Base-by-base conservation (phyloP, 306 rosid species). In the Mucuna pruriens region DNA sequence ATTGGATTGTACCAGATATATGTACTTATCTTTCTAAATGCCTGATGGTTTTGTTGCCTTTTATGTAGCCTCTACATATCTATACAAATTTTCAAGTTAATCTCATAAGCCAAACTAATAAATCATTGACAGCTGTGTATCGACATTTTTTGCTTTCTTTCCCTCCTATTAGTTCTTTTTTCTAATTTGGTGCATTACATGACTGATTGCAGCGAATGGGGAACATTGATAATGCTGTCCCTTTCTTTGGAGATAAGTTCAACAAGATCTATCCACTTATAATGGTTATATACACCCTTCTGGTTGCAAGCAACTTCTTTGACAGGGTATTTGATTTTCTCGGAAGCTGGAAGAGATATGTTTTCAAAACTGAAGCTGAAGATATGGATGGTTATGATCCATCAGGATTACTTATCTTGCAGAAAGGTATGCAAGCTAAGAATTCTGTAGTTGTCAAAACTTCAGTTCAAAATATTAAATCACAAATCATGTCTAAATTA, bases 271-370 rank as follows among this genome's bases (percentile, higher is more conserved):
- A 89, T 90, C 99, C 99, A 31, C 97, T 95, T 79, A 93, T 95
- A 71, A 95, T 95, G 99, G 97, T 93, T 85, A 78, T 95, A 66
- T 95, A 95, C 90, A 95, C 99, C 82, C 72, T 91, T 58, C 84
- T 95, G 96, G 99, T 95, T 65, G 98, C 98, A 34, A 76, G 96
- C 92, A 91, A 93, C 86, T 91, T 93, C 85, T 95, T 93, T 87
- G 90, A 93, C 75, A 92, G 91, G 71, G 79, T 93, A 79, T 90
- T 91, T 77, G 78, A 81, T 80, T 93, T 88, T 86, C 85, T 95
- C 20, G 99, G 99, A 85, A 89, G 96, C 86, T 95, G 96, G 98
- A 93, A 90, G 87, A 84, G 94, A 66, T 91, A 89, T 84, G 89
- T 87, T 78, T 89, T 93, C 81, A 83, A 91, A 89, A 86, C 93